Evolutionary conservation across 805 yeast genomes (phyloP), one percentile per base, ranked within the genome.

Genomic region (Isabelozyma gotoi): DNA sequence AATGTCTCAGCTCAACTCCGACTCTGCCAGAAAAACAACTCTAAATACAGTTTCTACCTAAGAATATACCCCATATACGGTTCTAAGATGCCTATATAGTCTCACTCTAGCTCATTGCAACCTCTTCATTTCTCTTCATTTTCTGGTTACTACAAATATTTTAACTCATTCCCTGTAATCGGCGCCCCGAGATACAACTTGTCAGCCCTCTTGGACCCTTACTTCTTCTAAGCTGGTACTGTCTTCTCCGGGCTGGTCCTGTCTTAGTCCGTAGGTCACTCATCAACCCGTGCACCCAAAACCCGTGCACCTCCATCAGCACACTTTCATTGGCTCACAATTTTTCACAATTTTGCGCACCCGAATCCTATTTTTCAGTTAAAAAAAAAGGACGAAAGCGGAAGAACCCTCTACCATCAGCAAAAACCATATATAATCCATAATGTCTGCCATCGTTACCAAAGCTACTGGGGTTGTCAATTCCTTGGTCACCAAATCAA

Each of bases 381-480:
- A 31, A 39, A 39, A 39, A 16, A 40, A 35, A 19, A 36, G 19
- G 31, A 19, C 33, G 21, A 34, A 33, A 24, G 17, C 36, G 33
- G 40, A 44, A n/a, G 42, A 29, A 8, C 11, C 29, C 11, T 31
- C 35, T 39, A 29, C 41, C 18, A 24, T 12, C 14, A 15, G n/a
- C 37, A 33, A 24, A 14, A 17, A 14, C 31, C 18, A 11, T 11
- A 34, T 11, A 15, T 7, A 34, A 34, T 7, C n/a, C 37, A 47
- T 42, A 39, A 71, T 71, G 77, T 71, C 77, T 45, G 76, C 75
- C 51, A 68, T 71, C 50, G 53, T 71, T 46, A 52, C 56, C 52
- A 70, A 68, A 59, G 74, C 71, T 52, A 63, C 71, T 36, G 63
- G 65, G 41, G 52, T 65, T 46, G 62, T 67, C 51, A 68, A 68